These are phyloP conservation scores for Monosporascus cannonballus DNA, from an alignment of 2,329 filamentous ascomycete genomes.

Conservation along the genomic window DNA sequence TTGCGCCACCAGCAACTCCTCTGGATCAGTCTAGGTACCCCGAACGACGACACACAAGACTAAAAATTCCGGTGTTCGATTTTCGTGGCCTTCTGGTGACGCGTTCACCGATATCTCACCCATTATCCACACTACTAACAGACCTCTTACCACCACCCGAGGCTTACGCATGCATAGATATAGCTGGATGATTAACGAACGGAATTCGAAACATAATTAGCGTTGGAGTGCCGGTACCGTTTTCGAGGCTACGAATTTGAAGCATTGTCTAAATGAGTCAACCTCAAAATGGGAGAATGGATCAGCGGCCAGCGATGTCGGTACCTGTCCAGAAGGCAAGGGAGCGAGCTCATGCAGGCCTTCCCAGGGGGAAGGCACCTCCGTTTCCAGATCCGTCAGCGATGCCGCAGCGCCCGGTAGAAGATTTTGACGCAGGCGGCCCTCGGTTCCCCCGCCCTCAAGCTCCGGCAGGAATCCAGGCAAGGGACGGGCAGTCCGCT, in stretches of 20 bases:
- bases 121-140: neutral
- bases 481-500: slow-evolving; percentile 31
- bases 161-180: neutral
- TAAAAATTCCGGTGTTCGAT: no score
- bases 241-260: slow-evolving; percentile 14
- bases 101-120: neutral
- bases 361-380: slow-evolving; percentile 23
- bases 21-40: no score
- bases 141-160: neutral
- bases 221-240: slow-evolving; percentile 7
- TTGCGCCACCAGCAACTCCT: no score
- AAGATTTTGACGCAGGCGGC: no score
- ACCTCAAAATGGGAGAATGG: slow-evolving; percentile 49
- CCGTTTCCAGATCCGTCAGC: slow-evolving; percentile 22
- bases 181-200: neutral
- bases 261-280: slow-evolving; percentile 45
- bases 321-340: slow-evolving; percentile 50
- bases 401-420: slow-evolving; percentile 19
- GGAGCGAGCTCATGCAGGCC: slow-evolving; percentile 43
- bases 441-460: slow-evolving; percentile 17
- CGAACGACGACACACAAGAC: no score
- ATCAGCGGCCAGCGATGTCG: slow-evolving; percentile 34
- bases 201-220: neutral
- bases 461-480: slow-evolving; percentile 28
- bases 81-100: neutral